Conservation (phyloP, 495 filamentous ascomycete species). For the Penicillium bovifimosum region DNA sequence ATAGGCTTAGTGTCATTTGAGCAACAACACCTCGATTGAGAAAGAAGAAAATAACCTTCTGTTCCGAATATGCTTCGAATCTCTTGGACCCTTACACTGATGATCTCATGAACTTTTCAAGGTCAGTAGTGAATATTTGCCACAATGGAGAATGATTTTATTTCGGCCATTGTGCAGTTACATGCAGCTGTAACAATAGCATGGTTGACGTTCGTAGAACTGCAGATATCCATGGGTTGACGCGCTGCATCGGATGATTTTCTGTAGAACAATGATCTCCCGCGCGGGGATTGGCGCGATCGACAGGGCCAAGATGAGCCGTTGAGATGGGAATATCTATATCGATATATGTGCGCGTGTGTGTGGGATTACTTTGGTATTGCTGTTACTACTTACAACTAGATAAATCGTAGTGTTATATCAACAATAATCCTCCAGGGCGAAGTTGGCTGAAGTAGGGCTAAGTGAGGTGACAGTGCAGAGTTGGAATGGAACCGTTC, state of each 20-base stretch:
- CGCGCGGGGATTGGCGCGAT: constrained; percentile 10
- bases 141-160: background rate
- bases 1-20: background rate
- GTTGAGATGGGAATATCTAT: background rate
- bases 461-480: constrained; percentile 34
- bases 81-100: background rate
- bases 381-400: too few species aligned
- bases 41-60: background rate
- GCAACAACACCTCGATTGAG: background rate
- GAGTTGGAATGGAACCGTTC: constrained; percentile 21
- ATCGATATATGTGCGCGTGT: background rate
- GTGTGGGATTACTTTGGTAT: too few species aligned
- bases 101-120: background rate
- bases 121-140: background rate
- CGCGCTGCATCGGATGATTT: constrained; percentile 3
- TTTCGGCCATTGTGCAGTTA: background rate
- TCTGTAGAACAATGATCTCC: background rate
- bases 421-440: background rate
- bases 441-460: background rate
- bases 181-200: constrained; percentile 1
- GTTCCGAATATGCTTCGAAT: background rate
- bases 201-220: constrained; percentile 1
- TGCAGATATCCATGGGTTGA: background rate
- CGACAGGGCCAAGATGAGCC: constrained; percentile 9
- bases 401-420: too few species aligned